Conservation (phyloP, 441 rosid species). For the Flueggea neowawraea region DNA sequence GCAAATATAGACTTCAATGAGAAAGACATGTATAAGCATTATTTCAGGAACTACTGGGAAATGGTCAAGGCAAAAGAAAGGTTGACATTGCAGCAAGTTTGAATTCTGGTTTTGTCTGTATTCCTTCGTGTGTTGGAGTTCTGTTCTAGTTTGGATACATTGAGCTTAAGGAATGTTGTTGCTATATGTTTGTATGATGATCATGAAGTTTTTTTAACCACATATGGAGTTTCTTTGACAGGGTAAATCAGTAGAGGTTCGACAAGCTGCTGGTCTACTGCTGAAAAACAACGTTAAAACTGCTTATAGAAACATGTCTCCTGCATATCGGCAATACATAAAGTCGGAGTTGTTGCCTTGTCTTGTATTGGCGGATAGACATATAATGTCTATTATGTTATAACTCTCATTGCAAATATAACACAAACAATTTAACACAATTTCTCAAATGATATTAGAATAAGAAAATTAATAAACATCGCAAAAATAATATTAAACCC, state of each 20-base stretch:
- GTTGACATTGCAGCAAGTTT: constrained; percentile 20
- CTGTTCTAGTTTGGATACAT: too few species aligned
- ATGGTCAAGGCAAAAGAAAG: constrained; percentile 30
- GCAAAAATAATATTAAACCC: too few species aligned
- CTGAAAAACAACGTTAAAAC: constrained; percentile 77
- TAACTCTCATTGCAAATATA: too few species aligned
- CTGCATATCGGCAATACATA: constrained; percentile 60
- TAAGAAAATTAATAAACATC: too few species aligned
- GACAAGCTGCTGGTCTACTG: constrained; percentile 98
- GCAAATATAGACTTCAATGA: constrained; percentile 30
- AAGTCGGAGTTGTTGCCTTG: constrained; percentile 89
- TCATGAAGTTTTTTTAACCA: too few species aligned
- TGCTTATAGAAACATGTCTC: constrained; percentile 62
- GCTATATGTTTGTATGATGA: too few species aligned
- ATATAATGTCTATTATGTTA: constrained; percentile 88
- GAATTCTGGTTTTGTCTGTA: too few species aligned
- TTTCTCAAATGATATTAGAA: too few species aligned
- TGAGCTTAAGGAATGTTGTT: too few species aligned
- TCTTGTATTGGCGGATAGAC: constrained; percentile 83
- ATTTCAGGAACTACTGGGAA: constrained; percentile 39
- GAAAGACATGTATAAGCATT: constrained; percentile 23
- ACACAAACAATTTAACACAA: too few species aligned
- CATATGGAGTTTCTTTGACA: constrained; percentile 21
- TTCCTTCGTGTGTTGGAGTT: too few species aligned
- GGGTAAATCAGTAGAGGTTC: constrained; percentile 89